A percentile compares a stretch with the other conserved stretches of the same genome.
These are phyloP conservation scores for Halophytophthora polymorphica DNA, from an alignment of 352 stramenopile genomes.

Conservation along the genomic window DNA sequence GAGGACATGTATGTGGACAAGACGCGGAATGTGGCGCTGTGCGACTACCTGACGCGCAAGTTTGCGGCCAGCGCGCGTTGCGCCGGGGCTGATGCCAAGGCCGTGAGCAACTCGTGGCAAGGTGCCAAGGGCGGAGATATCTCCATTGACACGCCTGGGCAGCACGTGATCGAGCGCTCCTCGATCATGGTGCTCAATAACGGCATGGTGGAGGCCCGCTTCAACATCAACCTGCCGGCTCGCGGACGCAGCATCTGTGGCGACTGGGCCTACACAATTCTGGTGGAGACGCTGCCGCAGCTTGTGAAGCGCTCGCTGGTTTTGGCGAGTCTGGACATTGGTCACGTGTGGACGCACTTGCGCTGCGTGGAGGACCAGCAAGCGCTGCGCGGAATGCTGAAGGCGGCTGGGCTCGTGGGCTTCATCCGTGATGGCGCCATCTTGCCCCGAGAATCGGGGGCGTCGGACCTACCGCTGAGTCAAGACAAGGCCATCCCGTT, in stretches of 20 bases:
- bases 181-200: slow-evolving; percentile 76
- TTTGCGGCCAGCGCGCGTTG: slow-evolving; percentile 66
- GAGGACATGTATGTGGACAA: slow-evolving; percentile 69
- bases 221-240: slow-evolving; percentile 95
- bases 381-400: slow-evolving; percentile 82
- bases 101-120: slow-evolving; percentile 69
- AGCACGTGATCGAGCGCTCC: slow-evolving; percentile 94
- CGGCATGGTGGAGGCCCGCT: slow-evolving; percentile 89
- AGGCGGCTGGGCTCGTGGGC: slow-evolving; percentile 76
- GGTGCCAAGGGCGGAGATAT: slow-evolving; percentile 94
- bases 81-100: slow-evolving; percentile 65
- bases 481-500: slow-evolving; percentile 67
- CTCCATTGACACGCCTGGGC: slow-evolving; percentile 88
- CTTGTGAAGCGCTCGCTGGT: slow-evolving; percentile 83
- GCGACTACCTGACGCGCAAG: slow-evolving; percentile 88
- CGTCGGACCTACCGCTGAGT: slow-evolving; percentile 51
- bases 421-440: slow-evolving; percentile 94
- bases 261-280: slow-evolving; percentile 90
- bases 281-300: slow-evolving; percentile 86
- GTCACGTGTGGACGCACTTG: slow-evolving; percentile 82
- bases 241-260: slow-evolving; percentile 92
- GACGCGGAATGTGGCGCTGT: slow-evolving; percentile 81
- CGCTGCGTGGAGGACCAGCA: slow-evolving; percentile 93
- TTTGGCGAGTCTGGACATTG: slow-evolving; percentile 65
- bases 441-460: slow-evolving; percentile 82